Evolutionary conservation across 2,329 filamentous ascomycete species (phyloP), one percentile per base, ranked within the genome.

Genomic region (Escovopsis weberi): DNA sequence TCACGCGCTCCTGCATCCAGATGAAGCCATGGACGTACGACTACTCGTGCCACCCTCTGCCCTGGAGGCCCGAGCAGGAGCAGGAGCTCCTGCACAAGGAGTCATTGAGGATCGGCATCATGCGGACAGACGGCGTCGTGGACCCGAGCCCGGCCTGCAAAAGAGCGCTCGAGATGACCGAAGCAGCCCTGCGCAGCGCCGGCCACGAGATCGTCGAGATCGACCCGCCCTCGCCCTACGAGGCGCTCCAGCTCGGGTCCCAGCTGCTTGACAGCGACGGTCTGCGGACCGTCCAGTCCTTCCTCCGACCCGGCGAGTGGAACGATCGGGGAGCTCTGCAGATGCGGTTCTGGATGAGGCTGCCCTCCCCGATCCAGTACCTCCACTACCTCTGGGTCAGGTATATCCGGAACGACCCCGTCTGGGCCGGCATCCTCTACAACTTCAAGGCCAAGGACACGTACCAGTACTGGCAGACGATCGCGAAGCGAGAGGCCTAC

Each of bases 1-100:
- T 95, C 59, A 84, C 85, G 4, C 77, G 78, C 41, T 74, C 78
- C 7, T 66, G 95, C 43, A 74, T 95, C 43, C 65, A 75, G 40
- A 89, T 91, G 78, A 68, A 84, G 61, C 85, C 87, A 0, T 95
- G 88, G 88, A 80, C 74, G 45, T 94, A 93, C 55, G 88, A 94
- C 57, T 80, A 85, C 52, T 81, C 77, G 0, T 85, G 89, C 1
- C 86, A 94, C 55, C 87, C 86, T 0, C 69, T 95, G n/a, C 68
- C 74, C 3, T 95, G 88, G 88, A 69, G 82, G 44, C 58, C 68
- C 2, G 69, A 81, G 0, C 53, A 78, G 1, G 74, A 78, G 50
- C 58, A 69, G 12, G 75, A 79, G 37, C 79, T 74, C 45, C 61
- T 65, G 33, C 68, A 72, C 28, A 81, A 78, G 59, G 74, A 74